Conservation (phyloP, 495 filamentous ascomycete species). For the Collariella sp. region DNA sequence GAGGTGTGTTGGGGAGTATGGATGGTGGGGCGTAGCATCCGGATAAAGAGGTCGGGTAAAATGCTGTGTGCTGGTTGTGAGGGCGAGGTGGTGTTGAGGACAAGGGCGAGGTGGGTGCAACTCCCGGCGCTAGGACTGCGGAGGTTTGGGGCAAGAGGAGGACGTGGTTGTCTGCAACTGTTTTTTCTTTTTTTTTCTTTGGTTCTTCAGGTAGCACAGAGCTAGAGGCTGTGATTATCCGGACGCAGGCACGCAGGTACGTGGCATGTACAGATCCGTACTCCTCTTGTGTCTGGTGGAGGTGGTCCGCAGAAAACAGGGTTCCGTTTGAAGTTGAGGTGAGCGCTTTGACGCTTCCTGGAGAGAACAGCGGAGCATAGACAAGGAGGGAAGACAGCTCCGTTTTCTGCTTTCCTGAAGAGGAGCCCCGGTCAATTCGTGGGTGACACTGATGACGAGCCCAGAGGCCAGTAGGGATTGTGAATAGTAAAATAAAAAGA, state of each 20-base stretch:
- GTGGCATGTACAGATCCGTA: not conserved
- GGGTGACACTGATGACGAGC: too few relatives aligned
- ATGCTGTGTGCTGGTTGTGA: not conserved
- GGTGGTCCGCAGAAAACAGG: constrained; percentile 1
- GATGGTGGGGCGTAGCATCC: not conserved
- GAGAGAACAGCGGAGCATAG: not conserved
- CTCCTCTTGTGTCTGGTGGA: not conserved
- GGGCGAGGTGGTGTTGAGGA: not conserved
- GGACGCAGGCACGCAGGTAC: not conserved
- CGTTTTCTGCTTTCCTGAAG: too few relatives aligned
- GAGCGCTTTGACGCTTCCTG: too few relatives aligned
- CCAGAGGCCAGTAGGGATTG: not conserved
- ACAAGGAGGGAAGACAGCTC: not conserved
- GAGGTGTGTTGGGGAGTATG: not conserved
- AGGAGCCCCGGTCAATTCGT: too few relatives aligned
- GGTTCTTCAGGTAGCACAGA: not conserved
- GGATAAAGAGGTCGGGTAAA: constrained; percentile 13
- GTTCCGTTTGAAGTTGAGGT: not conserved
- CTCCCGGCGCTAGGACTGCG: constrained; percentile 11
- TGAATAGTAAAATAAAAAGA: constrained; percentile 4
- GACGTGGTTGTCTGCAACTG: not conserved
- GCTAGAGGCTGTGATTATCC: not conserved
- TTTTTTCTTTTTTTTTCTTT: too few relatives aligned
- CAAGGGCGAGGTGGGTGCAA: not conserved
- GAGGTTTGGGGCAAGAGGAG: not conserved